phyloP scores from a whole-genome alignment of 257 asterid genomes.

The Solanum neorickii region DNA sequence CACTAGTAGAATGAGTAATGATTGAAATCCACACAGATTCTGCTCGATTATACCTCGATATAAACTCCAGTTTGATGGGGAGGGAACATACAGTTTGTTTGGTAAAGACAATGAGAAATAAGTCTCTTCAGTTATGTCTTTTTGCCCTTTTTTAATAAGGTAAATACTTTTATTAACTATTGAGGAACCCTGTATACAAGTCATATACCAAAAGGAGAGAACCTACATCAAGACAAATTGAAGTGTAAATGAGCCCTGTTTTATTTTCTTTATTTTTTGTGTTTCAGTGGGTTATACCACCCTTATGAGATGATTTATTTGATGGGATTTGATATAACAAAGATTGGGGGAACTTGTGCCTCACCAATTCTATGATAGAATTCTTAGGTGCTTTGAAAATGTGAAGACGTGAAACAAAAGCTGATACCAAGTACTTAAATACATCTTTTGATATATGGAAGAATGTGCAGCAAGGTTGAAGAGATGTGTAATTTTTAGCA shows the following conservation, averaged over 20 bases:
- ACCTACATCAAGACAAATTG: neutral
- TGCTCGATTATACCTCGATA: neutral
- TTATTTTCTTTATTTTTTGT: neutral
- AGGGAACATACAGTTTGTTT: neutral
- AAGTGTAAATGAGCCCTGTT: neutral
- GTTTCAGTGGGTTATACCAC: neutral
- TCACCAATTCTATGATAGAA: neutral
- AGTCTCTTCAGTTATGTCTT: neutral
- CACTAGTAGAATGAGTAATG: neutral
- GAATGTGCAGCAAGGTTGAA: neutral
- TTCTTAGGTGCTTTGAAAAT: neutral
- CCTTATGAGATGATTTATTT: neutral
- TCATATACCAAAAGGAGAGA: too few species aligned
- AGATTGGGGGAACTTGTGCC: neutral
- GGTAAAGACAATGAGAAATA: neutral
- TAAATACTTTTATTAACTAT: too few species aligned
- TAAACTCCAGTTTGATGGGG: neutral
- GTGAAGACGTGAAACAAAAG: neutral
- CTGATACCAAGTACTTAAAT: neutral
- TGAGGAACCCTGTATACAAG: too few species aligned
- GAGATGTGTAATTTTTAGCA: neutral
- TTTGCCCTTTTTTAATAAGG: neutral
- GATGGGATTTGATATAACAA: neutral
- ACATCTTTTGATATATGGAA: neutral
- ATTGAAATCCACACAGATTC: neutral